Conservation (phyloP, 306 rosid species). For the Sphenostylis stenocarpa region DNA sequence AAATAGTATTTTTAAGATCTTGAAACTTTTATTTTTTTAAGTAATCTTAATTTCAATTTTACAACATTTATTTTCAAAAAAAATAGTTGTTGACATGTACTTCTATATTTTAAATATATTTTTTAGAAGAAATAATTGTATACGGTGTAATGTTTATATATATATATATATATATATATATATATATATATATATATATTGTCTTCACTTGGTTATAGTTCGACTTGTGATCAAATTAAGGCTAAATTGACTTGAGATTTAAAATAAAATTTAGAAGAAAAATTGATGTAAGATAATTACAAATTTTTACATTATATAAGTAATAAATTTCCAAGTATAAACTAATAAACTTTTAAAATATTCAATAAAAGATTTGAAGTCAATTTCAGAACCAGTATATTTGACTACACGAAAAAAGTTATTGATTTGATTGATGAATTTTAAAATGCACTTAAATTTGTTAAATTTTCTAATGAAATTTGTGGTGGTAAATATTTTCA, state of each 20-base stretch:
- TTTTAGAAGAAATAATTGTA: too few species aligned
- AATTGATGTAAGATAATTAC: neutral
- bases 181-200: too few species aligned
- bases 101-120: too few species aligned
- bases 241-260: neutral
- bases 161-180: too few species aligned
- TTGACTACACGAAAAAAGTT: neutral
- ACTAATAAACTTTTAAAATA: neutral
- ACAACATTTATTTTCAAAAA: too few species aligned
- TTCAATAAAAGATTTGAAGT: neutral
- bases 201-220: neutral
- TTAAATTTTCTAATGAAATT: neutral
- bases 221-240: neutral
- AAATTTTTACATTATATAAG: neutral
- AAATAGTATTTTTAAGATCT: too few species aligned
- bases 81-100: too few species aligned
- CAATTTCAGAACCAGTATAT: conserved; percentile 1
- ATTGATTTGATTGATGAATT: neutral
- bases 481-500: neutral
- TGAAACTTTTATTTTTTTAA: too few species aligned
- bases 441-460: neutral
- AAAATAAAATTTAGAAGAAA: neutral
- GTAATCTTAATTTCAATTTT: too few species aligned
- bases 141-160: too few species aligned
- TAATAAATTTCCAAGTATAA: neutral